These are phyloP conservation scores for Saksenaea vasiformis DNA, from an alignment of 371 early-diverging fungal species.

Conservation along the genomic window DNA sequence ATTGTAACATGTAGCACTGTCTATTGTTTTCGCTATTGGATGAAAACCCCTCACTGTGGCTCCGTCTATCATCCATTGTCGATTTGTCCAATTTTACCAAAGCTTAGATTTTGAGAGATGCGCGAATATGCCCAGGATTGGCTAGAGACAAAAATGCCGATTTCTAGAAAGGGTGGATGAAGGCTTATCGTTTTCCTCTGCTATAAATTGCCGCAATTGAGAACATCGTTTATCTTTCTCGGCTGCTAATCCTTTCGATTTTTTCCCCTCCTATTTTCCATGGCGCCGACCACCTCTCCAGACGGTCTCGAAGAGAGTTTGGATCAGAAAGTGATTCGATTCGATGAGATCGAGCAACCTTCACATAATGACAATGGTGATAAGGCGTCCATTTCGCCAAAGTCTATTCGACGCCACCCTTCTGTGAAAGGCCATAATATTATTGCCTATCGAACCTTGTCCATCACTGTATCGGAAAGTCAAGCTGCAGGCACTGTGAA, in stretches of 20 bases:
- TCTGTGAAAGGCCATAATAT: conserved; percentile 24
- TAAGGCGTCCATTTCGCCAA: not conserved
- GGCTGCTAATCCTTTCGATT: not conserved
- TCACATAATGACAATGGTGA: not conserved
- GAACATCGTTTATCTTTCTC: not conserved
- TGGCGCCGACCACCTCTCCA: not conserved
- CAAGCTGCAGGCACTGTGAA: conserved; percentile 13
- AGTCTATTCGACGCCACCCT: not conserved
- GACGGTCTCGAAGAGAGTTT: not conserved
- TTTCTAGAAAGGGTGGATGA: conserved; percentile 14
- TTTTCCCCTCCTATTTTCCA: not conserved
- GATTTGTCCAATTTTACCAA: too few relatives aligned
- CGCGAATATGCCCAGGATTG: conserved; percentile 33
- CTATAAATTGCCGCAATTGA: not conserved
- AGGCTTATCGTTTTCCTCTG: conserved; percentile 1
- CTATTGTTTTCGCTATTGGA: not conserved
- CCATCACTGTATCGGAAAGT: conserved; percentile 38
- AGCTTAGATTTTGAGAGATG: conserved; percentile 24
- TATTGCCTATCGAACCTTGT: conserved; percentile 37
- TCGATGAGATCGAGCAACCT: not conserved
- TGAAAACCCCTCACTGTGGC: not conserved
- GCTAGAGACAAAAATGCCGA: conserved; percentile 42
- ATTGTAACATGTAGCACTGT: not conserved
- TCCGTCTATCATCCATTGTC: not conserved
- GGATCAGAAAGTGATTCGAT: not conserved